phyloP scores from a whole-genome alignment of 1,139 yeast genomes.

The Kurtzmaniella quercitrusa region DNA sequence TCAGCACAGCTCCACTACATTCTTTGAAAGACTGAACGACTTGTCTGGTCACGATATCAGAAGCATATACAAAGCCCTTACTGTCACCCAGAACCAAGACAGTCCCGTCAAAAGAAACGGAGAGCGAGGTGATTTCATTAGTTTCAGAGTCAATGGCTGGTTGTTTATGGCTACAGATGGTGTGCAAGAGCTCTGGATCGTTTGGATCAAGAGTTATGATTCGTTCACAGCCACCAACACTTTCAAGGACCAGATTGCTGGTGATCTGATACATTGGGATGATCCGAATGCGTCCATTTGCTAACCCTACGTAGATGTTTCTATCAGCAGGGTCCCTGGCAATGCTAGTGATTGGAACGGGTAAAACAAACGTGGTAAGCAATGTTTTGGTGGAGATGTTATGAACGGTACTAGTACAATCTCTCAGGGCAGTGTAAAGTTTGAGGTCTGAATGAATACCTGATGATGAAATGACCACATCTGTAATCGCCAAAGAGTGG shows the following conservation, averaged over 20 bases:
- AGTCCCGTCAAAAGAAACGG: conserved; percentile 74
- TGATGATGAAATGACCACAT: conserved; percentile 42
- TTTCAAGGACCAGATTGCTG: conserved; percentile 42
- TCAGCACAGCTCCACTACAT: conserved; percentile 37
- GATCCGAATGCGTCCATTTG: conserved; percentile 56
- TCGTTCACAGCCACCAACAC: conserved; percentile 53
- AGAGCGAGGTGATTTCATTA: conserved; percentile 44
- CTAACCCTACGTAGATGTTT: conserved; percentile 64
- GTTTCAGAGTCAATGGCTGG: conserved; percentile 7
- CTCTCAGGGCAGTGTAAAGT: conserved; percentile 68
- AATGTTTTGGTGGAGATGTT: conserved; percentile 42
- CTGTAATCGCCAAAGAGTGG: conserved; percentile 75
- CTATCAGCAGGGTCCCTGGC: conserved; percentile 83
- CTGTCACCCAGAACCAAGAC: conserved; percentile 69
- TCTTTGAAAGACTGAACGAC: conserved; percentile 62
- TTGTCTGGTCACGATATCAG: conserved; percentile 78
- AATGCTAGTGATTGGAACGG: conserved; percentile 53
- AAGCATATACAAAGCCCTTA: conserved; percentile 59
- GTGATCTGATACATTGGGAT: conserved; percentile 54
- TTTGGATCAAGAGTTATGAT: conserved; percentile 44
- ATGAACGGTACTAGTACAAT: conserved; percentile 70
- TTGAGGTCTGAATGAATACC: conserved; percentile 59
- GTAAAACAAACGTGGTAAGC: conserved; percentile 68
- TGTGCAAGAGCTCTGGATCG: conserved; percentile 46
- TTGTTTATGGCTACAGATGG: conserved; percentile 55